phyloP scores from a whole-genome alignment of 805 yeast species.

The Brettanomyces naardenensis region DNA sequence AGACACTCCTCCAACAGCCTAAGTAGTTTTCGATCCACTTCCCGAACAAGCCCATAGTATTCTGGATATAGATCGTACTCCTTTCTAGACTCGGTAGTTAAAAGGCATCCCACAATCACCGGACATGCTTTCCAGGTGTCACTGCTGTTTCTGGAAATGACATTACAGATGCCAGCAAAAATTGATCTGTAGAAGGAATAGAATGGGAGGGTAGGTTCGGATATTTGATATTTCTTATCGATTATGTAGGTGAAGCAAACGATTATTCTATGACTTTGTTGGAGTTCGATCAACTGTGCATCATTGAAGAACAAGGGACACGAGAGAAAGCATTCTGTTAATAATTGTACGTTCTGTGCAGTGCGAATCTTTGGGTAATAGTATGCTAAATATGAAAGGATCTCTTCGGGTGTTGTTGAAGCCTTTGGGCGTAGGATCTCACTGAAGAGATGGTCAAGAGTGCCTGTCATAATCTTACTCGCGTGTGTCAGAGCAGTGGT shows the following conservation, averaged over 20 bases:
- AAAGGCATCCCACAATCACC: constrained; percentile 35
- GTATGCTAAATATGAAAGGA: constrained; percentile 40
- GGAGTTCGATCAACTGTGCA: constrained; percentile 18
- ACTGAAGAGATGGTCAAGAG: constrained; percentile 38
- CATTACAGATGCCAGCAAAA: constrained; percentile 4
- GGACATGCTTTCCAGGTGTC: constrained; percentile 42
- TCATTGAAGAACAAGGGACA: constrained; percentile 30
- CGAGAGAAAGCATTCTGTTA: constrained; percentile 36
- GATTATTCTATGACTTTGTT: constrained; percentile 30
- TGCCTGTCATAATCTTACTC: too few species aligned
- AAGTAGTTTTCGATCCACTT: constrained; percentile 12
- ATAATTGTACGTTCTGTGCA: constrained; percentile 35
- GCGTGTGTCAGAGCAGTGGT: too few species aligned
- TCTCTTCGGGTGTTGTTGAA: constrained; percentile 18
- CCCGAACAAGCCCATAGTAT: constrained; percentile 15
- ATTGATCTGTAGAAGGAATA: constrained; percentile 31
- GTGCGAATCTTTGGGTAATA: constrained; percentile 43
- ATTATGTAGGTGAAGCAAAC: constrained; percentile 41
- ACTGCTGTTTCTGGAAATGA: constrained; percentile 8
- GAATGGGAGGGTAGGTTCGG: constrained; percentile 41
- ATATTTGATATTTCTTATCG: constrained; percentile 37
- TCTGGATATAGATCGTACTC: constrained; percentile 20
- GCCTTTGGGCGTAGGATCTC: constrained; percentile 35
- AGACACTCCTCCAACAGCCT: constrained; percentile 10
- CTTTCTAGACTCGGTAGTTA: constrained; percentile 25